A percentile compares a stretch with the other conserved stretches of the same genome.
These are phyloP conservation scores for Paragyromitra xinjiangensis DNA, from an alignment of 495 filamentous ascomycete genomes.

Conservation along the genomic window DNA sequence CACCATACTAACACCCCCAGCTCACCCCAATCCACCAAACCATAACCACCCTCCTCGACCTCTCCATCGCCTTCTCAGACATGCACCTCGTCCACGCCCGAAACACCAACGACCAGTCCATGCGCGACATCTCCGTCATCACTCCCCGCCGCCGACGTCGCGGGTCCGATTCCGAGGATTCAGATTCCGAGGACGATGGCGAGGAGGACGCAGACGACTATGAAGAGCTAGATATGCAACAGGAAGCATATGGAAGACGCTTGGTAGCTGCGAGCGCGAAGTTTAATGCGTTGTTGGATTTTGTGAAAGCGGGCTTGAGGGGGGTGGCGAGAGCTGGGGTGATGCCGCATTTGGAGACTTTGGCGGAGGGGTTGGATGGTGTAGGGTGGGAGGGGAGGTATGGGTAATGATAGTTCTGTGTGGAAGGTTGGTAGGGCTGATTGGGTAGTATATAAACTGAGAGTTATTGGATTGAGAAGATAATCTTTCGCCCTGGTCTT, in stretches of 20 bases:
- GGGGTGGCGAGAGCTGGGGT: slow-evolving; percentile 69
- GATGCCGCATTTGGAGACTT: slow-evolving; percentile 67
- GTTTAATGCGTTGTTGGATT: slow-evolving; percentile 65
- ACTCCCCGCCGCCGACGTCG: slow-evolving; percentile 52
- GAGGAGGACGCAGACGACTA: slow-evolving; percentile 59
- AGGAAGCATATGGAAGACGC: slow-evolving; percentile 59
- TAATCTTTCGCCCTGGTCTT: neutral
- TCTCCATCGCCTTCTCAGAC: slow-evolving; percentile 64
- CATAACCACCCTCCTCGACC: slow-evolving; percentile 71
- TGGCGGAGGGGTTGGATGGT: slow-evolving; percentile 69
- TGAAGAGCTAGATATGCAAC: slow-evolving; percentile 56
- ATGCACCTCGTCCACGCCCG: slow-evolving; percentile 58
- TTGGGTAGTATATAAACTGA: neutral
- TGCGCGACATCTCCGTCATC: slow-evolving; percentile 58
- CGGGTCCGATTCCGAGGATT: slow-evolving; percentile 22
- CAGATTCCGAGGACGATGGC: slow-evolving; percentile 42
- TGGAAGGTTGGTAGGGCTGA: neutral
- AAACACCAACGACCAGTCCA: slow-evolving; percentile 47
- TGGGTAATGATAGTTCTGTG: slow-evolving; percentile 4
- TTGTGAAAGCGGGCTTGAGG: slow-evolving; percentile 66
- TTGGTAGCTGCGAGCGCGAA: slow-evolving; percentile 62
- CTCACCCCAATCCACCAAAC: slow-evolving; percentile 71
- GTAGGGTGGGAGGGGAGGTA: slow-evolving; percentile 52
- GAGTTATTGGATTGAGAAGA: neutral
- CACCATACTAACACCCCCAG: slow-evolving; percentile 6